These are phyloP conservation scores for Penicillium fimorum DNA, from an alignment of 495 filamentous ascomycete species.

Conservation along the genomic window DNA sequence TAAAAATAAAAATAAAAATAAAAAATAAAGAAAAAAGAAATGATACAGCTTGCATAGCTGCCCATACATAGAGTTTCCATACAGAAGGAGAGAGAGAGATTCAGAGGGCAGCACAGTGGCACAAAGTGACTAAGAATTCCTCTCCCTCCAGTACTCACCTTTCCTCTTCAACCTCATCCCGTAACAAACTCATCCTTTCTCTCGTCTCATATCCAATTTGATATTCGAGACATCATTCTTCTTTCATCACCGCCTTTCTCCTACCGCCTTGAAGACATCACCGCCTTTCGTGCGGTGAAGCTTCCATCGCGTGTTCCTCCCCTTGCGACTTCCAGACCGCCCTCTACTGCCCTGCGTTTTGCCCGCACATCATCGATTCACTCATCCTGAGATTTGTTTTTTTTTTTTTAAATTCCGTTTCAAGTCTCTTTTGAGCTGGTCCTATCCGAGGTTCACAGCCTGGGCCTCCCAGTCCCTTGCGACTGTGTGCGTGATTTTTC, in stretches of 20 bases:
- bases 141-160: slow-evolving; percentile 8
- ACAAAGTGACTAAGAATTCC: slow-evolving; percentile 15
- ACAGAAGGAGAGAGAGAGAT: not conserved
- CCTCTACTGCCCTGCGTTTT: slow-evolving; percentile 41
- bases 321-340: slow-evolving; percentile 40
- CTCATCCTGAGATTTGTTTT: slow-evolving; percentile 5
- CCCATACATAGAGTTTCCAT: slow-evolving; percentile 8
- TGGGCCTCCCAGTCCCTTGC: slow-evolving; percentile 4
- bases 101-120: slow-evolving; percentile 9
- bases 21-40: not conserved
- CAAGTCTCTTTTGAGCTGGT: slow-evolving; percentile 7
- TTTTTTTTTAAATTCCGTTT: not conserved
- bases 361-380: slow-evolving; percentile 28
- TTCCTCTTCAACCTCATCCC: slow-evolving; percentile 9
- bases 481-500: slow-evolving; percentile 11
- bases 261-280: slow-evolving; percentile 43
- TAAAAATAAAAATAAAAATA: not conserved
- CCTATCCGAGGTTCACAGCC: slow-evolving; percentile 7
- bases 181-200: not conserved
- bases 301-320: slow-evolving; percentile 26
- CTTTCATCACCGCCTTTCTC: slow-evolving; percentile 21
- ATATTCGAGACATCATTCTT: not conserved
- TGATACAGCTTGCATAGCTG: not conserved
- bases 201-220: not conserved
- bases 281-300: slow-evolving; percentile 52